phyloP scores from a whole-genome alignment of 768 basidiomycete genomes.

The Collybiopsis luxurians region DNA sequence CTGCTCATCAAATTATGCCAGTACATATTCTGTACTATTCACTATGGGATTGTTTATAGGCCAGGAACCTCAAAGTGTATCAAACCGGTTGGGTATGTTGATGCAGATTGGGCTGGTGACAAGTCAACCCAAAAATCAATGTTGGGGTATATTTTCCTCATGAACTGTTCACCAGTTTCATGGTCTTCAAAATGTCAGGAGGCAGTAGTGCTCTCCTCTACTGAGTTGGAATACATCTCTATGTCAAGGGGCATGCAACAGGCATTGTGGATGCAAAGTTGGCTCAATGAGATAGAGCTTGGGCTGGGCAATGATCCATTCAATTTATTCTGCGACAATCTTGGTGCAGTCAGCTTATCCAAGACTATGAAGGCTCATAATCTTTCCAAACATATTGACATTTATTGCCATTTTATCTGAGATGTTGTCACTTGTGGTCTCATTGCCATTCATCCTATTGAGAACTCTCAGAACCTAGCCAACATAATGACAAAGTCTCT shows the following conservation, averaged over 20 bases:
- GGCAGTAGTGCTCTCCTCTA: conserved; percentile 16
- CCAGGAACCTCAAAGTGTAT: not conserved
- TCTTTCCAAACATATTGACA: not conserved
- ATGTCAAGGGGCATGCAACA: conserved; percentile 25
- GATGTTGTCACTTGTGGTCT: not conserved
- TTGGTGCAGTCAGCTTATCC: not conserved
- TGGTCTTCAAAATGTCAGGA: conserved; percentile 30
- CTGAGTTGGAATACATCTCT: conserved; percentile 28
- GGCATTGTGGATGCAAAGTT: conserved; percentile 26
- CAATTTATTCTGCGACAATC: not conserved
- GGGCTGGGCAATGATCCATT: not conserved
- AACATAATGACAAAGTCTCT: not conserved
- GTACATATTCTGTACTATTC: not conserved
- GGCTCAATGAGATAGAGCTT: conserved; percentile 22
- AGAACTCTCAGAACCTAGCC: not conserved
- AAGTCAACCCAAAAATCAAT: conserved; percentile 9
- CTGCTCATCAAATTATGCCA: not conserved
- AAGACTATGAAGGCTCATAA: not conserved
- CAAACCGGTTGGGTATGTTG: not conserved
- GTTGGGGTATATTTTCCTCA: conserved; percentile 26
- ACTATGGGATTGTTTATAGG: not conserved
- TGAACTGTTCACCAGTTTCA: conserved; percentile 22
- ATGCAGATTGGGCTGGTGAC: not conserved
- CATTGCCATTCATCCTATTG: not conserved
- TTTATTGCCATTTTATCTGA: not conserved